phyloP scores from a whole-genome alignment of 305 asterid genomes.

The Fraxinus velutina region DNA sequence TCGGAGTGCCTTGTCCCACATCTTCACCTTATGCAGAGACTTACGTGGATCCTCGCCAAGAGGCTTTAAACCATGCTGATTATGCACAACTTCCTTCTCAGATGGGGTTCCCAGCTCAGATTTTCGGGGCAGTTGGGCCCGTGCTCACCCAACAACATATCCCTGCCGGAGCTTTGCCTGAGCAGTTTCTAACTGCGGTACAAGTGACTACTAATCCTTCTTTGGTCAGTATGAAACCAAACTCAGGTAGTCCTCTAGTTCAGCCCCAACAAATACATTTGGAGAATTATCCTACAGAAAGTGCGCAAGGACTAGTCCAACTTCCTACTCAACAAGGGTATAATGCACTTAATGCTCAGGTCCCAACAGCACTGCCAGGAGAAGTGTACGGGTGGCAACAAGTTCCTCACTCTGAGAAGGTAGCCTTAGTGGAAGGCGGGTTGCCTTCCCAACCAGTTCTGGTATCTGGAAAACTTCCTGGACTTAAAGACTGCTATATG shows the following conservation, averaged over 20 bases:
- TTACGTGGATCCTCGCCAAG: constrained; percentile 57
- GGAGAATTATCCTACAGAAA: constrained; percentile 52
- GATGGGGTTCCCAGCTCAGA: constrained; percentile 62
- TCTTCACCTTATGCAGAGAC: constrained; percentile 54
- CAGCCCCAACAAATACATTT: constrained; percentile 57
- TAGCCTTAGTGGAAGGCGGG: constrained; percentile 45
- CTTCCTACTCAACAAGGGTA: constrained; percentile 60
- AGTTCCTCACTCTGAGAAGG: constrained; percentile 52
- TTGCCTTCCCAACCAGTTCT: constrained; percentile 42
- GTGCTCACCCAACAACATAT: constrained; percentile 50
- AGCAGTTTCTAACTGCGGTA: constrained; percentile 50
- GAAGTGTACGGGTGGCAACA: constrained; percentile 63
- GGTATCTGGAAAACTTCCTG: constrained; percentile 39
- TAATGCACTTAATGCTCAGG: constrained; percentile 46
- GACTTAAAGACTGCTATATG: constrained; percentile 67
- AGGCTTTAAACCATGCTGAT: constrained; percentile 41
- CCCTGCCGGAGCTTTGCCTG: constrained; percentile 42
- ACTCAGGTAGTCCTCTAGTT: constrained; percentile 36
- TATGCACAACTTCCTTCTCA: constrained; percentile 56
- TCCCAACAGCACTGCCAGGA: constrained; percentile 38
- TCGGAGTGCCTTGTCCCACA: constrained; percentile 41
- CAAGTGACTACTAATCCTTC: constrained; percentile 59
- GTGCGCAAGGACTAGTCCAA: constrained; percentile 54
- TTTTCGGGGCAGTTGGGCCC: constrained; percentile 48
- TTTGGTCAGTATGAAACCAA: constrained; percentile 52